Evolutionary conservation across 495 filamentous ascomycete genomes (phyloP), one percentile per base, ranked within the genome.

Genomic region (Chaetomium fimeti): DNA sequence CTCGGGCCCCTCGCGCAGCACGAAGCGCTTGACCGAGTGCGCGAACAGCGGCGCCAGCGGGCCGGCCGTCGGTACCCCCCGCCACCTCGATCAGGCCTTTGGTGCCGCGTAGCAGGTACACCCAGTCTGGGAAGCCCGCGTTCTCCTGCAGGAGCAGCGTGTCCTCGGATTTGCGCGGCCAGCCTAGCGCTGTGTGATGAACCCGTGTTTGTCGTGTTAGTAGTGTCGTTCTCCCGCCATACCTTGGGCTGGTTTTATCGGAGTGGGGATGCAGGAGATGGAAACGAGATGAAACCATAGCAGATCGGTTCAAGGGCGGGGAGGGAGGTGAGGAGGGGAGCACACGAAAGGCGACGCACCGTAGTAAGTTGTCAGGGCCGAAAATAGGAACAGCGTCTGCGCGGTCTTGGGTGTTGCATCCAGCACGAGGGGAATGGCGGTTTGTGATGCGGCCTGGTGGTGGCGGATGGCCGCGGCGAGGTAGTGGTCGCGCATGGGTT

Each of bases 351-450:
- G 11, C 12, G n/a, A 24, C 49, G 49, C 49, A 52, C 49, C 49
- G 25, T 52, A 52, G 49, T 52, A 52, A 52, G 49, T 52, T 28
- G 49, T 52, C 49, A 52, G 28, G 25, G 28, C 49, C 3, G 49
- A 52, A 13, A 52, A 52, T 24, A 52, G 49, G 24, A 52, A 52
- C 24, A 52, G 22, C 49, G 13, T 11, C 49, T 52, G 49, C 25
- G 49, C 49, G 49, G 28, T 52, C 6, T 52, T 2, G 49, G 49
- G 49, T 6, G 49, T 52, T 4, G 49, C 49, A 28, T 28, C 16
- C 24, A n/a, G 49, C 49, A 52, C 49, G 24, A 52, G 22, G 25
- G 49, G 49, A 24, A 52, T 52, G 8, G 49, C 27, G 49, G 49
- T 13, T 13, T 52, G 49, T 28, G 49, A 52, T 28, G 49, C 49